Percentiles rank a stretch among this genome's conserved stretches.
These are phyloP conservation scores for Fusarium sp. DNA, from an alignment of 2,329 filamentous ascomycete genomes.

Conservation along the genomic window DNA sequence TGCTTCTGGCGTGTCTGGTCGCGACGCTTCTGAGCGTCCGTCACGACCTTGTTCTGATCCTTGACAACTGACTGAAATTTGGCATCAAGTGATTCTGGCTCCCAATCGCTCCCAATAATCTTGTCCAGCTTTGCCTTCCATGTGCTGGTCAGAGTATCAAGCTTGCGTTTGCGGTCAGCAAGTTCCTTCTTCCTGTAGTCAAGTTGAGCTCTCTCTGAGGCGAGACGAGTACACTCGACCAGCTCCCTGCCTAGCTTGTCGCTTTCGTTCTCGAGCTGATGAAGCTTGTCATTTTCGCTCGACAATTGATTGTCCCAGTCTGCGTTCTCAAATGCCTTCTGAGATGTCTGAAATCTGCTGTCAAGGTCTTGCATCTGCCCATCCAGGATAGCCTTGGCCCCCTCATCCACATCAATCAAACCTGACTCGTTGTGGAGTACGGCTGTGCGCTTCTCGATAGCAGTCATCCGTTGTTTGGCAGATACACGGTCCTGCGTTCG, in stretches of 20 bases:
- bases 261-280: constrained; percentile 76
- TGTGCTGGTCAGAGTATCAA: constrained; percentile 81
- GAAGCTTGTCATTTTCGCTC: constrained; percentile 72
- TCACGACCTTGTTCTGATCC: constrained; percentile 66
- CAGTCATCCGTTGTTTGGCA: constrained; percentile 76
- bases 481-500: constrained; percentile 79
- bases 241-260: constrained; percentile 82
- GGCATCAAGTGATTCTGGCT: constrained; percentile 73
- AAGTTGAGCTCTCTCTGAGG: constrained; percentile 84
- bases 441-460: constrained; percentile 77
- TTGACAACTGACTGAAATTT: constrained; percentile 74
- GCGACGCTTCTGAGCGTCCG: constrained; percentile 74
- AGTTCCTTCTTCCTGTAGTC: constrained; percentile 86
- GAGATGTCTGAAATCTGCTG: constrained; percentile 68
- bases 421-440: constrained; percentile 75
- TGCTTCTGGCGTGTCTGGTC: constrained; percentile 78
- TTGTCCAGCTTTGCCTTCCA: constrained; percentile 77
- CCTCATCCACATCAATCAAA: constrained; percentile 86
- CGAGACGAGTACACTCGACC: constrained; percentile 82
- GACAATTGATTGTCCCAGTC: constrained; percentile 79
- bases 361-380: constrained; percentile 77
- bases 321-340: constrained; percentile 69
- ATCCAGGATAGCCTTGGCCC: constrained; percentile 80
- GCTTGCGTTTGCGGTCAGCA: constrained; percentile 75
- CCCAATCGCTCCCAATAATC: constrained; percentile 74